Conservation (phyloP, 1,284 basidiomycete genomes). For the Boletus coffeatus region DNA sequence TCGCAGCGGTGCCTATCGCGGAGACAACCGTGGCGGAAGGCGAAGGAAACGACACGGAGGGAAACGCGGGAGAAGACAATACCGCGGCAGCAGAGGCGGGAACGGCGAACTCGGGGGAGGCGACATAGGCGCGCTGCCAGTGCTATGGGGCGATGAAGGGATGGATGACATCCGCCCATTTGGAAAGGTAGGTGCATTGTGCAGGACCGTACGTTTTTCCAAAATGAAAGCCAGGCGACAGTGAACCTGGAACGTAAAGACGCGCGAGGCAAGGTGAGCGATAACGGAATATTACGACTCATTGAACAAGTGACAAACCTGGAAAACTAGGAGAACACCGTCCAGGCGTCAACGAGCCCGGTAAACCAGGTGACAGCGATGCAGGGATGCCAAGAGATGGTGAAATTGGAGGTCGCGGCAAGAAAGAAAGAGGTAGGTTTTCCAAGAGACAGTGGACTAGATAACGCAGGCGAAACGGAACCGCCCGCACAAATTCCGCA, state of each 20-base stretch:
- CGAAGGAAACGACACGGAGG: slow-evolving; percentile 1
- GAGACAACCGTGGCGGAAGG: background rate
- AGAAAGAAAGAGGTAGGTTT: background rate
- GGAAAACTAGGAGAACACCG: slow-evolving; percentile 22
- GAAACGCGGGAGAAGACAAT: slow-evolving; percentile 12
- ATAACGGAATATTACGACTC: slow-evolving; percentile 5
- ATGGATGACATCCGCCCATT: slow-evolving; percentile 3
- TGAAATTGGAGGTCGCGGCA: background rate
- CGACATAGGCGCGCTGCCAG: slow-evolving; percentile 17
- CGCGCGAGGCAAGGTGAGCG: background rate
- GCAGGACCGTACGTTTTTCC: background rate
- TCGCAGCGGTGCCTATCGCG: slow-evolving; percentile 6
- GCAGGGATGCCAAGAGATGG: slow-evolving; percentile 9
- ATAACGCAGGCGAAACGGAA: slow-evolving; percentile 17
- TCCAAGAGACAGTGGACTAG: slow-evolving; percentile 16
- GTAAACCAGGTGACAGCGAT: slow-evolving; percentile 20
- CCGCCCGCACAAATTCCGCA: slow-evolving; percentile 6
- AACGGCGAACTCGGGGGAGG: slow-evolving; percentile 26
- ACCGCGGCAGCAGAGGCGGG: slow-evolving; percentile 17
- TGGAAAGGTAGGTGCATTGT: background rate
- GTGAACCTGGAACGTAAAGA: slow-evolving; percentile 17
- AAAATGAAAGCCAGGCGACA: slow-evolving; percentile 23
- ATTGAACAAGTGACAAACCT: slow-evolving; percentile 17
- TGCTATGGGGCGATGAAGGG: slow-evolving; percentile 5
- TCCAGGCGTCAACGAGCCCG: slow-evolving; percentile 18